Percentiles rank a stretch among this genome's conserved stretches.
Evolutionary conservation across 2,329 filamentous ascomycete species (phyloP).

Genomic region (Alternaria atra): DNA sequence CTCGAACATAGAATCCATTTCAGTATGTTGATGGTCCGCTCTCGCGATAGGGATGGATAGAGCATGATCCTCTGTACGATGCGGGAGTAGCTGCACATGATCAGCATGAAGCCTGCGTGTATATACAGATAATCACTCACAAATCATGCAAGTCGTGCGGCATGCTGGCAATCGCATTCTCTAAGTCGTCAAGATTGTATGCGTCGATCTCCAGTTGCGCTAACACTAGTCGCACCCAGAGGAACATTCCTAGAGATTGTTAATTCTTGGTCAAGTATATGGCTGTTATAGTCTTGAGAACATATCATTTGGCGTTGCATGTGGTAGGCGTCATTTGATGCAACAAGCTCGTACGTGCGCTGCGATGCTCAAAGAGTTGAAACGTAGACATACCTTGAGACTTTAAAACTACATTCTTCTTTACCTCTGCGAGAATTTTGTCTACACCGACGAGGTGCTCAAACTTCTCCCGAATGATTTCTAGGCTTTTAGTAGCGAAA

Average conservation of each 20-base stretch:
- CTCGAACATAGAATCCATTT: slow-evolving; percentile 2
- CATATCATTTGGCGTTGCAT: too few relatives aligned
- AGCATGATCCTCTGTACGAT: neutral
- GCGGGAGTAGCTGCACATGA: neutral
- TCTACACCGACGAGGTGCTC: slow-evolving; percentile 11
- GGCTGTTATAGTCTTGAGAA: too few relatives aligned
- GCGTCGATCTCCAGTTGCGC: neutral
- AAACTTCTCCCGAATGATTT: neutral
- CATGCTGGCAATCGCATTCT: neutral
- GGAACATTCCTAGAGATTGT: slow-evolving; percentile 17
- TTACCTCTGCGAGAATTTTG: slow-evolving; percentile 12
- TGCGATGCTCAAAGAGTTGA: neutral
- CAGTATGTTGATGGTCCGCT: neutral
- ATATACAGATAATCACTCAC: neutral
- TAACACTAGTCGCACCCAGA: slow-evolving; percentile 12
- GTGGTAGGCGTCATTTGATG: too few relatives aligned
- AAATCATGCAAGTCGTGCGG: neutral
- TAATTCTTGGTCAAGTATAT: neutral
- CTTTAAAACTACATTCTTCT: neutral
- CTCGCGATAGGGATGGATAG: neutral
- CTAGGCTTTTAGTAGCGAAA: neutral
- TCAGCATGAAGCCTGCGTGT: neutral
- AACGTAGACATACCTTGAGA: neutral
- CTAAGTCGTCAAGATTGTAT: slow-evolving; percentile 8
- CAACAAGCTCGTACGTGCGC: too few relatives aligned